Evolutionary conservation across 495 filamentous ascomycete genomes (phyloP).

Genomic region (Aspergillus funiculosus): DNA sequence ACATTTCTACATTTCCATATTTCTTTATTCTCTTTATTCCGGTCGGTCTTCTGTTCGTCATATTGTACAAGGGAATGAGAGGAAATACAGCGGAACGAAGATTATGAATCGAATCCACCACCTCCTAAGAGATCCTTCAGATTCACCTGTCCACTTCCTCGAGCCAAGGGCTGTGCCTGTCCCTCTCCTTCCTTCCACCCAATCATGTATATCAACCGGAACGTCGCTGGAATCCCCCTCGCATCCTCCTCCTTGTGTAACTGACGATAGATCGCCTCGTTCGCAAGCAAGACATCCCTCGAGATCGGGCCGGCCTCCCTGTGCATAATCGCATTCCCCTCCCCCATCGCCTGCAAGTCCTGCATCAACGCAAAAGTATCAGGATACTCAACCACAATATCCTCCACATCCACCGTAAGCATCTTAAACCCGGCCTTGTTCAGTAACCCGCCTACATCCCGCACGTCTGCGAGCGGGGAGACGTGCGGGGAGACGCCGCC

Average conservation of each 20-base stretch:
- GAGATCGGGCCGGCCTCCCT: constrained; percentile 67
- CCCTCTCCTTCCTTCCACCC: constrained; percentile 86
- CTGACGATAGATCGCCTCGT: constrained; percentile 81
- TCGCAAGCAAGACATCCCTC: constrained; percentile 80
- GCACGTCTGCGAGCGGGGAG: constrained; percentile 84
- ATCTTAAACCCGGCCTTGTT: constrained; percentile 88
- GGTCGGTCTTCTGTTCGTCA: constrained; percentile 7
- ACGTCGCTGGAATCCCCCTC: constrained; percentile 79
- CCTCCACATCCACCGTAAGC: constrained; percentile 94
- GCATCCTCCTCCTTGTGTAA: constrained; percentile 68
- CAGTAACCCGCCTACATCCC: constrained; percentile 83
- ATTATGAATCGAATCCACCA: constrained; percentile 37
- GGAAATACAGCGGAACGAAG: not conserved
- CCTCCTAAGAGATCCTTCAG: constrained; percentile 76
- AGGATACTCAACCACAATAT: constrained; percentile 95
- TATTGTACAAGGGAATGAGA: constrained; percentile 19
- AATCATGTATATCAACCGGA: constrained; percentile 92
- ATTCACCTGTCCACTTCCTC: constrained; percentile 78
- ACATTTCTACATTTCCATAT: not conserved
- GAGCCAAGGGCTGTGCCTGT: constrained; percentile 69
- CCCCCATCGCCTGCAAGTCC: constrained; percentile 92
- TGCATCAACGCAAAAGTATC: constrained; percentile 84
- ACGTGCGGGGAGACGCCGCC: constrained; percentile 85
- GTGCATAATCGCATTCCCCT: constrained; percentile 80
- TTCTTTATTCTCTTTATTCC: not conserved